Base-by-base conservation (phyloP, 352 stramenopile genomes). In the Pythium volutum region DNA sequence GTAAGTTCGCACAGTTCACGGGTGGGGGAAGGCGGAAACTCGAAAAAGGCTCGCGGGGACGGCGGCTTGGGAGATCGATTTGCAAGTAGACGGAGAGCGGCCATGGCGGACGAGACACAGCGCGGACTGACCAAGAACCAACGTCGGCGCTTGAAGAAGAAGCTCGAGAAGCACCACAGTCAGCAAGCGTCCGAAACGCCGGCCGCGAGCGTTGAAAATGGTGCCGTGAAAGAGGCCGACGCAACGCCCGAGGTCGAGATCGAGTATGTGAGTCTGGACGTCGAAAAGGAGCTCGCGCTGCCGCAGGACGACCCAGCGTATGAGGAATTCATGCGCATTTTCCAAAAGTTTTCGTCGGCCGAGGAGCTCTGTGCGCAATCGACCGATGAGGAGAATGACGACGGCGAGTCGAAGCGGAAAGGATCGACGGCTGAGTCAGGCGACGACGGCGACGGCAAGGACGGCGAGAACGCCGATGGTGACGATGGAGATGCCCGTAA, bases 291-390 rank as follows among this genome's bases (percentile, higher is more conserved):
- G 43, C 70, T 89, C 18, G 71, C 71, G 58, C 59, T 92, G 29
- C 69, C 73, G 1, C 62, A 75, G 46, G 81, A 91, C 45, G 84
- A 93, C 29, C 79, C 81, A 1, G 70, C 73, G 16, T 89, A 91
- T 49, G 83, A 88, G 43, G 85, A 96, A 65, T 94, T 97, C 60
- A 87, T 89, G 70, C 79, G 91, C 43, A 84, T 97, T 29, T 96
- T 97, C 43, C 72, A 83, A 52, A 91, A 85, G 62, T 94, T 96
- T 43, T 84, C 80, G 52, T 87, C 79, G 0, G 82, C 84, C 2
- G 87, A 97, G 51, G 87, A 95, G 45, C 72, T 95, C 8, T 92
- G 81, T 49, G 81, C 77, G 11, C 69, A 73, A 22, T 79, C 71
- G 31, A 63, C 73, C 29, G 74, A 84, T 39, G 77, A 87, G 59